Conservation (phyloP, 1,139 yeast genomes). For the Sugiyamaella paludigena region DNA sequence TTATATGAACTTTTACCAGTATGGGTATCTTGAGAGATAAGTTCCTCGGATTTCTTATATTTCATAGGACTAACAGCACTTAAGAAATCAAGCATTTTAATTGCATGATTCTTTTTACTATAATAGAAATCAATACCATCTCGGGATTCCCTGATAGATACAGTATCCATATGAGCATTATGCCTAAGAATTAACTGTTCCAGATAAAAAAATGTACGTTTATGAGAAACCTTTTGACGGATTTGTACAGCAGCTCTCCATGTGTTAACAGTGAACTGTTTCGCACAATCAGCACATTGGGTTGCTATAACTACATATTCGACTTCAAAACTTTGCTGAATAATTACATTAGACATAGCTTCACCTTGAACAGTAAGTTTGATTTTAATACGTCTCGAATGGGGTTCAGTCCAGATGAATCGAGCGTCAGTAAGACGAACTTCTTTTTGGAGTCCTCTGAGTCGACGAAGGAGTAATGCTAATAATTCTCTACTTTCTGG, state of each 20-base stretch:
- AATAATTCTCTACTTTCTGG: slow-evolving; percentile 89
- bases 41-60: slow-evolving; percentile 82
- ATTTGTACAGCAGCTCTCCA: slow-evolving; percentile 98
- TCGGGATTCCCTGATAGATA: slow-evolving; percentile 84
- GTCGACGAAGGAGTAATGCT: slow-evolving; percentile 83
- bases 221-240: slow-evolving; percentile 95
- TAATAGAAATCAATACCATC: slow-evolving; percentile 96
- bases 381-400: slow-evolving; percentile 88
- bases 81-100: slow-evolving; percentile 89
- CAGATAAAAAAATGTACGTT: slow-evolving; percentile 89
- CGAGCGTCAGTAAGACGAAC: slow-evolving; percentile 91
- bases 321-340: slow-evolving; percentile 93
- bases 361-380: slow-evolving; percentile 96
- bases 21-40: slow-evolving; percentile 88
- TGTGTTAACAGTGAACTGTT: slow-evolving; percentile 90
- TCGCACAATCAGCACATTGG: slow-evolving; percentile 99
- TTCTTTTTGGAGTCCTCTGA: slow-evolving; percentile 75
- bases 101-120: slow-evolving; percentile 85
- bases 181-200: slow-evolving; percentile 93
- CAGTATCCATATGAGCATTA: slow-evolving; percentile 92
- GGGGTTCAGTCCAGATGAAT: slow-evolving; percentile 99
- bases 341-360: slow-evolving; percentile 85
- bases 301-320: slow-evolving; percentile 91
- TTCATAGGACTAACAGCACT: slow-evolving; percentile 85
- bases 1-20: slow-evolving; percentile 85